phyloP scores from a whole-genome alignment of 768 basidiomycete genomes.

The Russula virescens region DNA sequence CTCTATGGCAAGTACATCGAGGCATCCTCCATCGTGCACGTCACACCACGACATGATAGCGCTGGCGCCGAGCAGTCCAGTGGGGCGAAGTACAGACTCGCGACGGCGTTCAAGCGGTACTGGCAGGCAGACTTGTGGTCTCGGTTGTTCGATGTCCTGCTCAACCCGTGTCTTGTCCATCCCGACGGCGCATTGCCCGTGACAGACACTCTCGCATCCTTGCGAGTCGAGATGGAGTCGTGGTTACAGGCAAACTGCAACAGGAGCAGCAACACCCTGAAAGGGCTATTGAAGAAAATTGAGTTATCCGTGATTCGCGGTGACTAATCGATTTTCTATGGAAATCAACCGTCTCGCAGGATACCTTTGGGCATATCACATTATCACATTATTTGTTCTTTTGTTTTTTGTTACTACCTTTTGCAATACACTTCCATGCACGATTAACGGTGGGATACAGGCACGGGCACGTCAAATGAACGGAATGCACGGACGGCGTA shows the following conservation, averaged over 20 bases:
- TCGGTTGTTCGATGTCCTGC: constrained; percentile 72
- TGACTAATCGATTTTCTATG: constrained; percentile 17
- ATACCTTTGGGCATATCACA: not conserved
- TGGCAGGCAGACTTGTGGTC: constrained; percentile 92
- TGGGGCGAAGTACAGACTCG: constrained; percentile 48
- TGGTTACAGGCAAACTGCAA: constrained; percentile 88
- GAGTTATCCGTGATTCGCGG: constrained; percentile 46
- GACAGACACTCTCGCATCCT: constrained; percentile 51
- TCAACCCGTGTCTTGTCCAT: constrained; percentile 69
- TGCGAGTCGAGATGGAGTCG: constrained; percentile 77
- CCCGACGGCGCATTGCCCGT: constrained; percentile 63
- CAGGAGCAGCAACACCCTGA: constrained; percentile 73
- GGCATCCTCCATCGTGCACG: constrained; percentile 46
- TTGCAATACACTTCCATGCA: constrained; percentile 6
- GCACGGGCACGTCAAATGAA: constrained; percentile 5
- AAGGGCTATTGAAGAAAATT: constrained; percentile 78
- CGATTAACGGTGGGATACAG: constrained; percentile 5
- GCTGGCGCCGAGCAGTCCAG: constrained; percentile 13
- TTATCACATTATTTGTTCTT: not conserved
- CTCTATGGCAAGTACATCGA: constrained; percentile 96
- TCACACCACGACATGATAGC: constrained; percentile 29
- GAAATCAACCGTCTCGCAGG: not conserved
- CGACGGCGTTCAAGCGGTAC: constrained; percentile 83
- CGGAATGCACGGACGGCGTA: constrained; percentile 16
- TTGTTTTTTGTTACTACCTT: constrained; percentile 5